Evolutionary conservation across 495 filamentous ascomycete genomes (phyloP).

Genomic region (Tuber calosporum): DNA sequence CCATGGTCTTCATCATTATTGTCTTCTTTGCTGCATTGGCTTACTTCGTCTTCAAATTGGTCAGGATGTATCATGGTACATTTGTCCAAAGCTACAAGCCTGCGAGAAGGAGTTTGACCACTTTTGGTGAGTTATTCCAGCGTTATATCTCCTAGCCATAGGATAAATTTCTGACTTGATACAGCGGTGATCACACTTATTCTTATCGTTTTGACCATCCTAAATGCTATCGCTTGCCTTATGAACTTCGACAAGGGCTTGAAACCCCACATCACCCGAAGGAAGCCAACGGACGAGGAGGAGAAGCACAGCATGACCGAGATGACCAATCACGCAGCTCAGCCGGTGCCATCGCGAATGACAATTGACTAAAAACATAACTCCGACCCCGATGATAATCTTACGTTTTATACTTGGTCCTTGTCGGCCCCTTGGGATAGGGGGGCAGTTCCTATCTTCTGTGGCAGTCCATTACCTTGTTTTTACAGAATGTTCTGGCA

Average conservation of each 20-base stretch:
- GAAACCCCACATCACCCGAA: constrained; percentile 71
- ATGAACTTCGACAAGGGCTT: constrained; percentile 85
- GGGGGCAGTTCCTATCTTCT: constrained; percentile 26
- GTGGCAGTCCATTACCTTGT: constrained; percentile 5
- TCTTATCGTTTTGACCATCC: constrained; percentile 79
- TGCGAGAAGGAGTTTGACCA: constrained; percentile 72
- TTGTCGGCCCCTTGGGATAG: constrained; percentile 15
- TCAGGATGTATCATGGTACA: constrained; percentile 74
- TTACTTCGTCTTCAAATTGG: constrained; percentile 97
- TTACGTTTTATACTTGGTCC: constrained; percentile 13
- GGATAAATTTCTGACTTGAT: constrained; percentile 13
- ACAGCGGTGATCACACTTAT: constrained; percentile 77
- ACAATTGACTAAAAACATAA: constrained; percentile 64
- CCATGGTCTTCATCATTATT: constrained; percentile 71
- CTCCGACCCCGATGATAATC: neutral
- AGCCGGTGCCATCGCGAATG: constrained; percentile 67
- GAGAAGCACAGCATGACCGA: constrained; percentile 68
- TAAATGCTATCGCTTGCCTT: constrained; percentile 78
- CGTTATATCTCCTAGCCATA: neutral
- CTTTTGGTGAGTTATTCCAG: constrained; percentile 51
- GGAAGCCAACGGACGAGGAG: constrained; percentile 54
- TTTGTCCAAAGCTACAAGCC: constrained; percentile 57
- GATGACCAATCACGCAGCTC: constrained; percentile 56
- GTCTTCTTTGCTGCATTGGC: constrained; percentile 83
- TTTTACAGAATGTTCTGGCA: neutral